Conservation (phyloP, 2,329 filamentous ascomycete genomes). For the Colletotrichum cereale region DNA sequence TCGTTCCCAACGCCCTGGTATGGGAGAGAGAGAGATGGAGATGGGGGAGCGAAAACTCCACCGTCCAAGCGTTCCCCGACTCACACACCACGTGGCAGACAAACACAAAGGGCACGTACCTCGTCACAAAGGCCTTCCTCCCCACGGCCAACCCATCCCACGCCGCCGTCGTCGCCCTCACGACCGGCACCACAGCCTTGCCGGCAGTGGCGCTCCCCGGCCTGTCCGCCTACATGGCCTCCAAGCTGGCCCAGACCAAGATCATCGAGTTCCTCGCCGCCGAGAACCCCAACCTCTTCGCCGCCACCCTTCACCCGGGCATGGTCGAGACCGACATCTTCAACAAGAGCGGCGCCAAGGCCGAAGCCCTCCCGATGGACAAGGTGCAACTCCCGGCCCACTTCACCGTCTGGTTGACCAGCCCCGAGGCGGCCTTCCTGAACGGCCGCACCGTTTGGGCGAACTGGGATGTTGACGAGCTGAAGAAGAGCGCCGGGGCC, state of each 20-base stretch:
- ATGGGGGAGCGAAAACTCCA: not conserved
- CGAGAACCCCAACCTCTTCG: constrained; percentile 45
- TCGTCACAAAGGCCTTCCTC: constrained; percentile 60
- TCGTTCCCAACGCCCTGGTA: not conserved
- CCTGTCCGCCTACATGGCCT: constrained; percentile 38
- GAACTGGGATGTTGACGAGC: constrained; percentile 65
- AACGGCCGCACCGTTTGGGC: constrained; percentile 60
- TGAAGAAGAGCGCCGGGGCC: constrained; percentile 48
- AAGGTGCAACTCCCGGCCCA: constrained; percentile 52
- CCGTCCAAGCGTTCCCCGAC: not conserved
- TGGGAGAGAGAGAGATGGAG: too few relatives aligned
- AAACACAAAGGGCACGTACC: constrained; percentile 63
- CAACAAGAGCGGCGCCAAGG: constrained; percentile 41
- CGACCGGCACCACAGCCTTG: constrained; percentile 41
- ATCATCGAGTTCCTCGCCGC: constrained; percentile 45
- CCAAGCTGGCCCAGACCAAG: constrained; percentile 49
- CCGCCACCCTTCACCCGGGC: constrained; percentile 44
- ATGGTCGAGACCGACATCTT: constrained; percentile 44
- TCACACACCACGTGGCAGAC: constrained; percentile 45
- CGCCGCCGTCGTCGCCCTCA: constrained; percentile 41
- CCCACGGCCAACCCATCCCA: constrained; percentile 46
- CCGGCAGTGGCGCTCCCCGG: constrained; percentile 41
- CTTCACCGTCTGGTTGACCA: constrained; percentile 60
- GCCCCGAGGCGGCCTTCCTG: constrained; percentile 60
- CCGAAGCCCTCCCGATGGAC: constrained; percentile 43